Evolutionary conservation across 345 rosid genomes (phyloP).

Genomic region (Bretschneidera sinensis): DNA sequence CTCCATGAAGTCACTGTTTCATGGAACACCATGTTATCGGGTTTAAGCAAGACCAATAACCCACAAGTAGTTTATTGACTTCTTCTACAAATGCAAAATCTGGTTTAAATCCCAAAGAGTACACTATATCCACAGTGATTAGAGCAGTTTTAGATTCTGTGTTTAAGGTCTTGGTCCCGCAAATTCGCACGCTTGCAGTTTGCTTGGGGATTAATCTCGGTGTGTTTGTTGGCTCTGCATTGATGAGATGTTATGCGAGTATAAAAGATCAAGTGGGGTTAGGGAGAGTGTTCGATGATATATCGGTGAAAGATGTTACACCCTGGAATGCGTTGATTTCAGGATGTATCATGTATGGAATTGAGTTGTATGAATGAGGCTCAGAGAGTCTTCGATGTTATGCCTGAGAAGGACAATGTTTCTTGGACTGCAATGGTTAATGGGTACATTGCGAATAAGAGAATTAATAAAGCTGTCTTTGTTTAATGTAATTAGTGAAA

Average conservation of each 20-base stretch:
- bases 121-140: conserved; percentile 30
- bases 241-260: conserved; percentile 43
- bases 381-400: conserved; percentile 29
- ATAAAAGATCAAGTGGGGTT: conserved; percentile 19
- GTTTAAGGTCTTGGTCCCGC: conserved; percentile 33
- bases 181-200: conserved; percentile 38
- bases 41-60: conserved; percentile 31
- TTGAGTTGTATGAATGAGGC: conserved; percentile 37
- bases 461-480: conserved; percentile 38
- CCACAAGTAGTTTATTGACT: conserved; percentile 18
- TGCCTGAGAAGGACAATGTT: conserved; percentile 38
- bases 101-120: conserved; percentile 33
- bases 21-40: conserved; percentile 41
- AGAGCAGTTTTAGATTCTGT: conserved; percentile 22
- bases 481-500: conserved; percentile 37
- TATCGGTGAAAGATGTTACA: conserved; percentile 30
- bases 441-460: conserved; percentile 39
- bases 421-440: conserved; percentile 49
- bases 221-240: conserved; percentile 32
- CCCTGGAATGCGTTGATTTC: conserved; percentile 51
- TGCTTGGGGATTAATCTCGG: conserved; percentile 36
- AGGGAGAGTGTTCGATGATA: conserved; percentile 36
- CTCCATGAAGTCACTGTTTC: conserved; percentile 28
- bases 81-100: conserved; percentile 32
- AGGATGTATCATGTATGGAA: conserved; percentile 45